A percentile compares a stretch with the other conserved stretches of the same genome.
Conservation (phyloP, 1,139 yeast genomes). For the Trichomonascaceae sp. region DNA sequence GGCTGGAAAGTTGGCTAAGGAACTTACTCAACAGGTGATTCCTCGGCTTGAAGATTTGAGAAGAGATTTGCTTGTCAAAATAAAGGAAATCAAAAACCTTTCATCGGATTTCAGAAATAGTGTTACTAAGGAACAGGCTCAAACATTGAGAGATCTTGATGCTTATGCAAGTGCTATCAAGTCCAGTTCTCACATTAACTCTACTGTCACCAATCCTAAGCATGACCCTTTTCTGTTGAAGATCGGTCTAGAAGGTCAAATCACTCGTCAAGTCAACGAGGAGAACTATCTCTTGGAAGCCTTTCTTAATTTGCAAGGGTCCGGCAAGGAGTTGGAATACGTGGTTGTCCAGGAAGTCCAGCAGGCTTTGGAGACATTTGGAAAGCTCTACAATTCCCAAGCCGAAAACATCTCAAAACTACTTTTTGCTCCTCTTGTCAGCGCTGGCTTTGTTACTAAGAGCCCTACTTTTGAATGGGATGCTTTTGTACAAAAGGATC, state of each 20-base stretch:
- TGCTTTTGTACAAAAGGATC: constrained; percentile 65
- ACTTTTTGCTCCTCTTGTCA: constrained; percentile 58
- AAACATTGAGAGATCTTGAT: constrained; percentile 39
- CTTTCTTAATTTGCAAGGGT: constrained; percentile 73
- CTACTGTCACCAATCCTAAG: constrained; percentile 37
- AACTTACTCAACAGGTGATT: constrained; percentile 58
- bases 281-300: constrained; percentile 88
- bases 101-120: constrained; percentile 78
- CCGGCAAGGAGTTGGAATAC: constrained; percentile 84
- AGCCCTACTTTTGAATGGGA: constrained; percentile 89
- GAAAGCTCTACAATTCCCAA: constrained; percentile 38
- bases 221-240: constrained; percentile 82
- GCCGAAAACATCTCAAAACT: constrained; percentile 31
- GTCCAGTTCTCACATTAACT: constrained; percentile 29
- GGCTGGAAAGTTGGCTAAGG: constrained; percentile 65
- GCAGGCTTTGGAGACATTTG: constrained; percentile 67
- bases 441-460: constrained; percentile 63
- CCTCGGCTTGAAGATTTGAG: constrained; percentile 84
- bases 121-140: constrained; percentile 59
- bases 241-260: constrained; percentile 64
- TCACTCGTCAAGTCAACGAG: constrained; percentile 70
- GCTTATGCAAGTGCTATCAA: constrained; percentile 28
- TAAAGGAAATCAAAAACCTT: constrained; percentile 77
- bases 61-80: constrained; percentile 73
- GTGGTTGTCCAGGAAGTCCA: constrained; percentile 85